A percentile compares a stretch with the other conserved stretches of the same genome.
Evolutionary conservation across 2,329 filamentous ascomycete species (phyloP).

Genomic region (Zasmidium cellare): DNA sequence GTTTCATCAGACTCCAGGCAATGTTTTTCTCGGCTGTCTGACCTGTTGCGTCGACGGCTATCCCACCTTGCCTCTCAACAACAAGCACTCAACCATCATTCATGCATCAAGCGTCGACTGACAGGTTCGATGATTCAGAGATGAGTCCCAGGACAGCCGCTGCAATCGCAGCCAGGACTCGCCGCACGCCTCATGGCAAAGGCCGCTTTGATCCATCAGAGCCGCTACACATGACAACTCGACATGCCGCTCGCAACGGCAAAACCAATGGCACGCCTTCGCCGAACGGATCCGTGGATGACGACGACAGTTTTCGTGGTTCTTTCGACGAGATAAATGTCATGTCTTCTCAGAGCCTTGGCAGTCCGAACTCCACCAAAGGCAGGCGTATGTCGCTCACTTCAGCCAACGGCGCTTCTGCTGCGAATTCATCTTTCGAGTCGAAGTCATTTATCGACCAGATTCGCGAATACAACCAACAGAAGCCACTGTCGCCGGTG

Average conservation of each 20-base stretch:
- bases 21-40: not conserved
- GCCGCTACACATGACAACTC: slow-evolving; percentile 52
- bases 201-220: slow-evolving; percentile 47
- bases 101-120: not conserved
- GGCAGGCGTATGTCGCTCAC: slow-evolving; percentile 20
- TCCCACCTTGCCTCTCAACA: not conserved
- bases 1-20: not conserved
- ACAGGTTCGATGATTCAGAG: not conserved
- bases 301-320: slow-evolving; percentile 22
- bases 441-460: slow-evolving; percentile 10
- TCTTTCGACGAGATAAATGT: slow-evolving; percentile 27
- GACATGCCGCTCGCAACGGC: slow-evolving; percentile 28
- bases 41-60: not conserved
- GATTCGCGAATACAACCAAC: not conserved
- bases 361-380: slow-evolving; percentile 24
- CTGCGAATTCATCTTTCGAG: slow-evolving; percentile 16
- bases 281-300: slow-evolving; percentile 27
- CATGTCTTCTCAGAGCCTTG: slow-evolving; percentile 25
- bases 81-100: not conserved
- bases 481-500: slow-evolving; percentile 6
- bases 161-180: not conserved
- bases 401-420: slow-evolving; percentile 15
- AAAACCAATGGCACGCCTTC: slow-evolving; percentile 23
- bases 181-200: slow-evolving; percentile 14
- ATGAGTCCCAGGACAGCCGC: slow-evolving; percentile 11